phyloP scores from a whole-genome alignment of 371 early-diverging fungal species.

The Mucor lusitanicus region DNA sequence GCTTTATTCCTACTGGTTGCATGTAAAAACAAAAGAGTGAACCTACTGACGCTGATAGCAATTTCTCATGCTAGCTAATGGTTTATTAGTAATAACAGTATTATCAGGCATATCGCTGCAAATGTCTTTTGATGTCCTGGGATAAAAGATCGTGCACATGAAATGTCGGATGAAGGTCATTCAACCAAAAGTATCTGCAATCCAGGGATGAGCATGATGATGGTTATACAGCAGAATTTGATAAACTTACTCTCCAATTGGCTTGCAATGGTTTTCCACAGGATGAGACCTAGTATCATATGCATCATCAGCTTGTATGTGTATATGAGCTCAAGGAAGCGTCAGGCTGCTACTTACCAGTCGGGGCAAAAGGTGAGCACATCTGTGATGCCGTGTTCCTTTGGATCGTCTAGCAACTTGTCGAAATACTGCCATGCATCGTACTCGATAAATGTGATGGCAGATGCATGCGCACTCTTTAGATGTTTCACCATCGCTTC shows the following conservation, averaged over 20 bases:
- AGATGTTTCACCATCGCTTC: slow-evolving; percentile 15
- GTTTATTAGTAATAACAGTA: not conserved
- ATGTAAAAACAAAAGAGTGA: too few relatives aligned
- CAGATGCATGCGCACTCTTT: not conserved
- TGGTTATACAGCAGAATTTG: not conserved
- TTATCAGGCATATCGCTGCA: not conserved
- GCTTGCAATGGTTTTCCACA: slow-evolving; percentile 7
- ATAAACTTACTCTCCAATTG: slow-evolving; percentile 25
- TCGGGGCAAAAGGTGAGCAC: slow-evolving; percentile 30
- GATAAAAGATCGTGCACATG: slow-evolving; percentile 35
- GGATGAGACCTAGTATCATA: slow-evolving; percentile 23
- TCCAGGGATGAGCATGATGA: not conserved
- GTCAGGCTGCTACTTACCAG: slow-evolving; percentile 16
- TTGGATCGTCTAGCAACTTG: slow-evolving; percentile 24
- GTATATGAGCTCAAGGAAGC: not conserved
- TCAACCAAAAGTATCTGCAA: slow-evolving; percentile 43
- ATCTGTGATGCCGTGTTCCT: slow-evolving; percentile 20
- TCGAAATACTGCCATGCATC: slow-evolving; percentile 36
- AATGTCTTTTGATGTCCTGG: slow-evolving; percentile 16
- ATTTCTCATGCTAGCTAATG: too few relatives aligned
- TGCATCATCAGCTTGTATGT: too few relatives aligned
- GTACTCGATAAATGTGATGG: slow-evolving; percentile 16
- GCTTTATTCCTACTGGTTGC: too few relatives aligned
- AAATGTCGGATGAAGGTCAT: slow-evolving; percentile 43
- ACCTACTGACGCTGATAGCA: too few relatives aligned